Evolutionary conservation across 2,329 filamentous ascomycete genomes (phyloP).

Genomic region (Cryphonectria nitschkei): DNA sequence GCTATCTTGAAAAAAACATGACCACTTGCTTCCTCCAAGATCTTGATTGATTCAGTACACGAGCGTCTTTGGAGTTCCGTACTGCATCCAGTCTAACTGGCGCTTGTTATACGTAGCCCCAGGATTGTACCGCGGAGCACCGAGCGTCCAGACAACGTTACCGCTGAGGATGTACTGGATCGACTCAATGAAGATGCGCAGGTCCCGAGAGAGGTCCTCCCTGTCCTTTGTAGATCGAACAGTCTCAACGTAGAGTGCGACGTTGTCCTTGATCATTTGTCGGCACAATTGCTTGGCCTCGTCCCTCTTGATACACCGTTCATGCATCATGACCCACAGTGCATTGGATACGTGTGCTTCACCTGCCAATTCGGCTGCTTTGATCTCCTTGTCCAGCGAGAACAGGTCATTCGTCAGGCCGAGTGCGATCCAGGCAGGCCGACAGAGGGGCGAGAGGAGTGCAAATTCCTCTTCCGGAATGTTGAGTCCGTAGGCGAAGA

Average conservation of each 20-base stretch:
- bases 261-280: conserved; percentile 16
- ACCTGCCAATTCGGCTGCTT: conserved; percentile 35
- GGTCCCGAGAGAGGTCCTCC: conserved; percentile 8
- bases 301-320: conserved; percentile 35
- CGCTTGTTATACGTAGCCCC: conserved; percentile 18
- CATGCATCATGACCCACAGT: conserved; percentile 45
- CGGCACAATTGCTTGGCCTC: conserved; percentile 29
- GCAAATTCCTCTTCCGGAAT: conserved; percentile 42
- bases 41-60: background rate
- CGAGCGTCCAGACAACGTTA: conserved; percentile 24
- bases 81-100: conserved; percentile 21
- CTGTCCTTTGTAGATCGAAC: conserved; percentile 6
- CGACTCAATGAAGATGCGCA: conserved; percentile 15
- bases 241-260: conserved; percentile 11
- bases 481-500: conserved; percentile 42
- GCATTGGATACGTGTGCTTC: conserved; percentile 42
- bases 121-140: conserved; percentile 23
- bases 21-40: background rate
- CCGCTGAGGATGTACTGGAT: conserved; percentile 18
- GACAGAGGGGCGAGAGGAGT: conserved; percentile 26
- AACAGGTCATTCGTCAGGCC: conserved; percentile 45
- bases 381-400: conserved; percentile 42
- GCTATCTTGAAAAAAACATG: background rate
- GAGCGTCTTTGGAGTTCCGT: conserved; percentile 3
- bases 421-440: conserved; percentile 35